Conservation (phyloP, 257 asterid species). For the Ajuga chamaepitys region DNA sequence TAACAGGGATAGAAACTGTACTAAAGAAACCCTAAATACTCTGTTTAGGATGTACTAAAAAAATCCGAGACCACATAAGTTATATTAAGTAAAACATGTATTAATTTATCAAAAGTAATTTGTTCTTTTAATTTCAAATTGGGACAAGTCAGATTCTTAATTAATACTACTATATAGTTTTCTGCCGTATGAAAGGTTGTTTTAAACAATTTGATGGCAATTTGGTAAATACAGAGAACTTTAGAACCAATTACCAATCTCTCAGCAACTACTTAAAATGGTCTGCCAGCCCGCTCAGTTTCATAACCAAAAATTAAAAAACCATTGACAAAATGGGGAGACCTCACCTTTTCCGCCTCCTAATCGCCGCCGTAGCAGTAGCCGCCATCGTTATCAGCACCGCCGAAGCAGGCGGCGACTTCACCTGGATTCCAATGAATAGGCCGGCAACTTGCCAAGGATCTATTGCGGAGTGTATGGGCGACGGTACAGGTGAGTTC, state of each 20-base stretch:
- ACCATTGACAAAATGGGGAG: constrained; percentile 19
- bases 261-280: constrained; percentile 18
- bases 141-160: too few relatives aligned
- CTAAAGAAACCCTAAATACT: too few relatives aligned
- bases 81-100: too few relatives aligned
- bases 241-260: not conserved
- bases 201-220: constrained; percentile 23
- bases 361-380: constrained; percentile 29
- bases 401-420: constrained; percentile 31
- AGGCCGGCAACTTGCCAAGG: constrained; percentile 31
- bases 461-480: constrained; percentile 47
- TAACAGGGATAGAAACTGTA: too few relatives aligned
- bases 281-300: constrained; percentile 22
- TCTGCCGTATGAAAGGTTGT: too few relatives aligned
- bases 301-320: not conserved
- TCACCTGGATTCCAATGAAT: constrained; percentile 27
- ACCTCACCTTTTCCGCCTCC: constrained; percentile 20
- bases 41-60: too few relatives aligned
- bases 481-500: constrained; percentile 38
- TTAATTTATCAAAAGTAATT: too few relatives aligned
- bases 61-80: too few relatives aligned
- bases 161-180: too few relatives aligned
- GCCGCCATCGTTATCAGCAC: constrained; percentile 20
- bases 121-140: too few relatives aligned
- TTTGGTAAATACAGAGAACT: constrained; percentile 19